Percentiles rank a stretch among this genome's conserved stretches.
Evolutionary conservation across 192 early-diverging fungal genomes (phyloP).

Genomic region (Jimgerdemannia lactiflua): DNA sequence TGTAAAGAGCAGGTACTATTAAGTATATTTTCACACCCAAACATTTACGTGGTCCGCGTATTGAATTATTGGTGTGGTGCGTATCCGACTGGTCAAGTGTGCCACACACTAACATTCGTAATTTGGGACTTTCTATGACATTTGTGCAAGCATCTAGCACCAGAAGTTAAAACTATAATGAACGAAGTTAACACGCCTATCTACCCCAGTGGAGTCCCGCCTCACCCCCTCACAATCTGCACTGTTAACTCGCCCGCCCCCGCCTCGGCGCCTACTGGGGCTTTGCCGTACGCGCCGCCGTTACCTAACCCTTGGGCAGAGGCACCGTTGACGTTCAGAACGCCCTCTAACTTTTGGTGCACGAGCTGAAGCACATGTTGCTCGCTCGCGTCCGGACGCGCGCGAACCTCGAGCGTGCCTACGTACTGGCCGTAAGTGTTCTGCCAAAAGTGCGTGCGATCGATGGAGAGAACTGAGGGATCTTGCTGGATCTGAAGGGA

Average conservation of each 20-base stretch:
- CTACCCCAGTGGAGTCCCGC: no score
- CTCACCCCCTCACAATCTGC: neutral
- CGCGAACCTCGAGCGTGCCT: conserved; percentile 43
- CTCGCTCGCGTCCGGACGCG: conserved; percentile 44
- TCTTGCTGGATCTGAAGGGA: conserved; percentile 31
- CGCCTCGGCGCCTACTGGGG: neutral
- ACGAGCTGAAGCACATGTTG: conserved; percentile 41
- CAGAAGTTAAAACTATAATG: no score
- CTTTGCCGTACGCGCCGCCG: neutral
- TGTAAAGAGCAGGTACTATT: no score
- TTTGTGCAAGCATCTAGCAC: no score
- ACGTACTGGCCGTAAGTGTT: conserved; percentile 50
- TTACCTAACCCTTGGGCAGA: neutral
- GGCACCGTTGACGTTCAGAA: neutral
- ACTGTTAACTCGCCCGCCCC: neutral
- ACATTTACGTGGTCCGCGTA: no score
- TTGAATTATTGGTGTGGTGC: no score
- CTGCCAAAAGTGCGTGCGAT: conserved; percentile 52
- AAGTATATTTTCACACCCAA: no score
- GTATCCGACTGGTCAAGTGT: no score
- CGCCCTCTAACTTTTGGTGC: conserved; percentile 37
- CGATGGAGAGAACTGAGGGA: conserved; percentile 41
- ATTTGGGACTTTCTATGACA: no score
- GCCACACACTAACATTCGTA: no score
- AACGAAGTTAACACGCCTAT: no score